Evolutionary conservation across 805 yeast genomes (phyloP).

Genomic region (Yamadazyma sp.): DNA sequence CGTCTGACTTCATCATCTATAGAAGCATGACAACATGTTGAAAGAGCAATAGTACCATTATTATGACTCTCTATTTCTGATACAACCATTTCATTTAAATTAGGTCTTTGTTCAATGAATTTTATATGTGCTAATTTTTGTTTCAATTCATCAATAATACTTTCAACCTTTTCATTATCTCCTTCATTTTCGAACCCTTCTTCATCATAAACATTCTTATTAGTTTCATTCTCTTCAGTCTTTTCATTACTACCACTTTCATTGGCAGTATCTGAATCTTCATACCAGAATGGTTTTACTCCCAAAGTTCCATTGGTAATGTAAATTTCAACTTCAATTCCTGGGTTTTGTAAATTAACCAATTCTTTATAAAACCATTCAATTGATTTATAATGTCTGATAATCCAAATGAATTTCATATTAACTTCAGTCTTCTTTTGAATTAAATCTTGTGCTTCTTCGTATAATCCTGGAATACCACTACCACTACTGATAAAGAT

Average conservation of each 20-base stretch:
- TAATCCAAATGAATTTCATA: constrained; percentile 36
- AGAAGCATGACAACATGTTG: constrained; percentile 47
- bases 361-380: constrained; percentile 41
- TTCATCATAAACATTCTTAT: background rate
- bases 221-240: constrained; percentile 1
- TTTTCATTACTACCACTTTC: background rate
- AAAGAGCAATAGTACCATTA: constrained; percentile 42
- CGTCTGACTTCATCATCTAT: constrained; percentile 37
- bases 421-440: constrained; percentile 9
- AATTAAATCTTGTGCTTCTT: constrained; percentile 28
- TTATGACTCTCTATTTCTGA: constrained; percentile 28
- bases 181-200: background rate
- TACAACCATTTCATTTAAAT: constrained; percentile 29
- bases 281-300: constrained; percentile 12
- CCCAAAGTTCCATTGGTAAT: constrained; percentile 27
- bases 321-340: constrained; percentile 38
- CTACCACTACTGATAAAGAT: constrained; percentile 37
- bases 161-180: constrained; percentile 6
- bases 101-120: constrained; percentile 45
- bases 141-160: constrained; percentile 14
- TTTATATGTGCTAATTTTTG: constrained; percentile 34
- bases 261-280: constrained; percentile 9
- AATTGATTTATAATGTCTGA: constrained; percentile 37
- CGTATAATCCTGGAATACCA: constrained; percentile 40
- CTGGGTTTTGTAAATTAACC: constrained; percentile 26